These are phyloP conservation scores for Peniophora sp. DNA, from an alignment of 1,284 basidiomycete species.

Conservation along the genomic window DNA sequence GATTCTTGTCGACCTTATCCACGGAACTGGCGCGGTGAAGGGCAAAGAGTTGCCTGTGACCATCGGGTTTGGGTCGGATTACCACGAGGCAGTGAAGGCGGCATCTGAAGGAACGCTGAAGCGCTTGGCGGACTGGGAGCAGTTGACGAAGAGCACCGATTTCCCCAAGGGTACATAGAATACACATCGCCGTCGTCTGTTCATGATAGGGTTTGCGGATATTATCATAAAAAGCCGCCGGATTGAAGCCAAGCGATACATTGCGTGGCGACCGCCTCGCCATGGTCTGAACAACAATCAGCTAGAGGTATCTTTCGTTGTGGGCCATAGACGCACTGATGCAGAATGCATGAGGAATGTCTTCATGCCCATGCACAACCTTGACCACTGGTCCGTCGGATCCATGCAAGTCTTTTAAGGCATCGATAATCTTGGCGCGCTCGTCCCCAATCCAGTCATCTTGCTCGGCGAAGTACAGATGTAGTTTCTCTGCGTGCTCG, in stretches of 20 bases:
- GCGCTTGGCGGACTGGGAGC: conserved; percentile 20
- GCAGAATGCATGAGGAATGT: conserved; percentile 57
- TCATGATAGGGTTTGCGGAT: too few species aligned
- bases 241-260: too few species aligned
- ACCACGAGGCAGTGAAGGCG: conserved; percentile 12
- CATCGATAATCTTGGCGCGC: conserved; percentile 29
- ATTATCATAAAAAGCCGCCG: too few species aligned
- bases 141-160: conserved; percentile 9
- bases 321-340: conserved; percentile 32
- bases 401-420: conserved; percentile 19
- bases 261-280: too few species aligned
- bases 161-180: not conserved
- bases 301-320: too few species aligned
- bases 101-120: conserved; percentile 12
- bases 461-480: conserved; percentile 46
- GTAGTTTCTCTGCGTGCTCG: conserved; percentile 36
- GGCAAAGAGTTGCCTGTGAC: conserved; percentile 16
- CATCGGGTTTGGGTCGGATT: conserved; percentile 20
- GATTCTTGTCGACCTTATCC: conserved; percentile 22
- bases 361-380: conserved; percentile 33
- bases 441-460: conserved; percentile 57
- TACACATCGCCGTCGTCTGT: too few species aligned
- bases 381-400: conserved; percentile 21
- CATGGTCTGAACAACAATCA: too few species aligned
- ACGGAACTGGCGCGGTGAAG: conserved; percentile 17